Evolutionary conservation across 177 flowering plant genomes (phyloP).

Genomic region (Vitis hybrid): DNA sequence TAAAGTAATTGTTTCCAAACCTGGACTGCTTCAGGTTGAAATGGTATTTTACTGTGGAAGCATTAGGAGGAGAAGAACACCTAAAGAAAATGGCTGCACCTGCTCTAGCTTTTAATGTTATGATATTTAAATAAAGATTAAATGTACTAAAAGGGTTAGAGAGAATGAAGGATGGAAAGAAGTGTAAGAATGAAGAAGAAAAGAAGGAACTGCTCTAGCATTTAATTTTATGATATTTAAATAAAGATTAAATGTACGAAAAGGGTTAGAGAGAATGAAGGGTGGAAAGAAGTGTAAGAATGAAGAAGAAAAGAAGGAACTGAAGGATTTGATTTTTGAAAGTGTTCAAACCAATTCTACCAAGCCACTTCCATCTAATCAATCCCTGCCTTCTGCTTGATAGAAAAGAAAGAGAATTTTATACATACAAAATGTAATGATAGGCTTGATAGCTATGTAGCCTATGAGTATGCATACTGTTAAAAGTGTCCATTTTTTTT

Average conservation of each 20-base stretch:
- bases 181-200: neutral
- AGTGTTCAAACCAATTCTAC: neutral
- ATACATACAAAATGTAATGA: too few relatives aligned
- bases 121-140: neutral
- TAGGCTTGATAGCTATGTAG: too few relatives aligned
- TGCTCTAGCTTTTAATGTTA: neutral
- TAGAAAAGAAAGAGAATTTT: neutral
- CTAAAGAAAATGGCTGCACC: too few relatives aligned
- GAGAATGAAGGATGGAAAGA: neutral
- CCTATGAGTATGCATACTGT: too few relatives aligned
- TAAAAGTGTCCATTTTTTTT: too few relatives aligned
- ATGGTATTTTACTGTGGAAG: too few relatives aligned
- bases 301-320: neutral
- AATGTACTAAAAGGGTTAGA: neutral
- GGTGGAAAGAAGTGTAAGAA: too few relatives aligned
- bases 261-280: neutral
- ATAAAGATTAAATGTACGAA: neutral
- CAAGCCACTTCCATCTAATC: neutral
- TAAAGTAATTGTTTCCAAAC: too few relatives aligned
- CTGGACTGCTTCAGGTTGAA: too few relatives aligned
- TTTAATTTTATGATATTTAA: neutral
- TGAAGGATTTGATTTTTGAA: neutral
- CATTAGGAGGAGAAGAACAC: too few relatives aligned
- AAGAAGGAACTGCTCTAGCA: neutral
- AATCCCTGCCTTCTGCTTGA: neutral